Evolutionary conservation across 2,329 filamentous ascomycete genomes (phyloP).

Genomic region (Verticillium isaacii): DNA sequence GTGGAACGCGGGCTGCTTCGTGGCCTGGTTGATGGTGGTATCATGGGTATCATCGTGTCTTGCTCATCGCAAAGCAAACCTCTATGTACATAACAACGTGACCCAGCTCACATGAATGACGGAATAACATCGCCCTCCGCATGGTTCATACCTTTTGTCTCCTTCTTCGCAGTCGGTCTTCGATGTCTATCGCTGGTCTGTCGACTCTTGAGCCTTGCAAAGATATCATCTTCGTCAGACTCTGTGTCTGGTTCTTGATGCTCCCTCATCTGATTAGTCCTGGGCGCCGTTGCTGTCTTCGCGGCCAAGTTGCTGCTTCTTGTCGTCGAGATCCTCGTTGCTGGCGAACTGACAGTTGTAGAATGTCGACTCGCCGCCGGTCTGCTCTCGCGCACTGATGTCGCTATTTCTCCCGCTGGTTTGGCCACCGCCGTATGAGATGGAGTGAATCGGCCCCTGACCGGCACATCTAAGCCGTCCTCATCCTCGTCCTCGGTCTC

Average conservation of each 20-base stretch:
- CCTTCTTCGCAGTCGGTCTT: background rate
- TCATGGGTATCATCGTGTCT: background rate
- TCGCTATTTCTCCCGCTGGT: background rate
- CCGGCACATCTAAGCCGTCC: background rate
- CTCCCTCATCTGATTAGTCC: background rate
- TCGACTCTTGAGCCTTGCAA: slow-evolving; percentile 10
- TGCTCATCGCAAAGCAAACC: background rate
- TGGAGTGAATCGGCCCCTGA: background rate
- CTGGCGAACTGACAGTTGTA: background rate
- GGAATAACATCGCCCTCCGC: slow-evolving; percentile 10
- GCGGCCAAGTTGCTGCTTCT: background rate
- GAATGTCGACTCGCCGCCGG: too few species aligned
- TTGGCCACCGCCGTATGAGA: background rate
- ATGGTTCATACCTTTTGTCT: background rate
- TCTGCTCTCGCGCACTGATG: background rate
- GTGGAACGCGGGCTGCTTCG: too few species aligned
- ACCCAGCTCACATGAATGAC: slow-evolving; percentile 5
- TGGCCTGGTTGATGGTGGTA: background rate
- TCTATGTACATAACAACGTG: background rate
- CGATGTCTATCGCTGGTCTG: slow-evolving; percentile 1
- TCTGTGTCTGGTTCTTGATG: background rate
- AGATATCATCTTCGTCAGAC: slow-evolving; percentile 9
- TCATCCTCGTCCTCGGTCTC: background rate
- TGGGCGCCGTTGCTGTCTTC: slow-evolving; percentile 22
- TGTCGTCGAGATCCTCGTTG: background rate